Conservation (phyloP, 176 grass and related monocot species). For the Zoysia japonica region DNA sequence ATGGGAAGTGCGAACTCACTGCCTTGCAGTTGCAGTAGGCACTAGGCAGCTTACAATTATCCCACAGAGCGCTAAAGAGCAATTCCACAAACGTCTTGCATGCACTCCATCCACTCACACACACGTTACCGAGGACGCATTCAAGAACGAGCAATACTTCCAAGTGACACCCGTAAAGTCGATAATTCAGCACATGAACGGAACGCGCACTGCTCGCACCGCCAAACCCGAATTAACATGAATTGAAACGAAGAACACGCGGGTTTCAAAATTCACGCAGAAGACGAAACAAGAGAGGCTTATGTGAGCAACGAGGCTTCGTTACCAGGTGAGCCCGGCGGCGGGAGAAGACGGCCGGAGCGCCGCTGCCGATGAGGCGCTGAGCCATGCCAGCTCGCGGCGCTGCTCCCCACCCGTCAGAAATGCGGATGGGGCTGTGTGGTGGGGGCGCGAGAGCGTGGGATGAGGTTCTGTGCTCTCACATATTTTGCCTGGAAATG, state of each 20-base stretch:
- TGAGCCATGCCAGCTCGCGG: slow-evolving; percentile 1
- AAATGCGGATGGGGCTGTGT: not conserved
- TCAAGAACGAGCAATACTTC: not conserved
- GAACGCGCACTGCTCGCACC: not conserved
- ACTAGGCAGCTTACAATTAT: not conserved
- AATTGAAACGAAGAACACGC: not conserved
- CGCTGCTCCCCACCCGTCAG: not conserved
- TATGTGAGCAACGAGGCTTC: not conserved
- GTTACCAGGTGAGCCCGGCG: not conserved
- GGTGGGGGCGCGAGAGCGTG: not conserved
- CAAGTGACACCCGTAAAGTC: not conserved
- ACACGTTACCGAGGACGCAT: not conserved
- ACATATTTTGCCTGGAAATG: not conserved
- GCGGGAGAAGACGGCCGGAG: not conserved
- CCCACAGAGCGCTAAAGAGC: not conserved
- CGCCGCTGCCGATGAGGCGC: not conserved
- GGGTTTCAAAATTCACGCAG: not conserved
- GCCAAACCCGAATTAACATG: not conserved
- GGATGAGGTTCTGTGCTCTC: not conserved
- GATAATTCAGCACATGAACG: not conserved
- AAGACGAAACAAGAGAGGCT: not conserved
- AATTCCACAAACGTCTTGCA: slow-evolving; percentile 33
- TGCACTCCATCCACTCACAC: not conserved
- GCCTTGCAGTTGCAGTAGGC: not conserved
- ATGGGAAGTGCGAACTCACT: too few species aligned